Base-by-base conservation (phyloP, 2,329 filamentous ascomycete species). In the Amesomyces nigricolor region DNA sequence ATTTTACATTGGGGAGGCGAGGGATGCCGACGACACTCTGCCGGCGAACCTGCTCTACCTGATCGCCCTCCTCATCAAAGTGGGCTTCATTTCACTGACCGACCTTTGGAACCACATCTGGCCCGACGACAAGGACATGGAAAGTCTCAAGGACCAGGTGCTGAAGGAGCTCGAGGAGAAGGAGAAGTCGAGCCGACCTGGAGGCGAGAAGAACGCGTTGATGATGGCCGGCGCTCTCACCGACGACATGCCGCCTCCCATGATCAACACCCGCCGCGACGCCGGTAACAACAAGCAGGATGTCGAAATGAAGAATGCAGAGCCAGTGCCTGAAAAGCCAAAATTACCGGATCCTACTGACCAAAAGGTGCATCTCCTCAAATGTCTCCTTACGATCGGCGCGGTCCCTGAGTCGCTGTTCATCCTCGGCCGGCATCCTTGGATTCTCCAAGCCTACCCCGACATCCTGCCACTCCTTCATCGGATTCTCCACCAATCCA, bases 11-110 rank as follows among this genome's bases (percentile, higher is more conserved):
- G 95, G 90, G 0, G 77, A 85, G 29, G 85, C 87, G 37, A 83
- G 92, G 54, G 83, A 89, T 57, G 80, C 85, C 52, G 76, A 80
- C 1, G 94, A 97, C 65, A 78, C 85, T 2, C 78, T 97, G 2
- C 94, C 94, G 0, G 89, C 94, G 39, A 99, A 99, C 64, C 78
- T 99, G 3, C 89, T 97, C 30, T 95, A 94, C 63, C 80, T 99
- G 16, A 87, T 91, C 0, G 91, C 94, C 1, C 80, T 97, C 35
- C 81, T 99, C 30, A 91, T 99, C 72, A 99, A 99, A 72, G 89
- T 96, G 62, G 95, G 94, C 1, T 99, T 99, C 70, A 89, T 99
- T 57, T 96, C 94, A 1, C 75, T 99, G 6, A 81, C 84, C 51
- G 94, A 99, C 67, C 76, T 99, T 1, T 97, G 96, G 68, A 86